A percentile compares a stretch with the other conserved stretches of the same genome.
These are phyloP conservation scores for Carex arenaria DNA, from an alignment of 202 grass and related monocot species.

Conservation along the genomic window DNA sequence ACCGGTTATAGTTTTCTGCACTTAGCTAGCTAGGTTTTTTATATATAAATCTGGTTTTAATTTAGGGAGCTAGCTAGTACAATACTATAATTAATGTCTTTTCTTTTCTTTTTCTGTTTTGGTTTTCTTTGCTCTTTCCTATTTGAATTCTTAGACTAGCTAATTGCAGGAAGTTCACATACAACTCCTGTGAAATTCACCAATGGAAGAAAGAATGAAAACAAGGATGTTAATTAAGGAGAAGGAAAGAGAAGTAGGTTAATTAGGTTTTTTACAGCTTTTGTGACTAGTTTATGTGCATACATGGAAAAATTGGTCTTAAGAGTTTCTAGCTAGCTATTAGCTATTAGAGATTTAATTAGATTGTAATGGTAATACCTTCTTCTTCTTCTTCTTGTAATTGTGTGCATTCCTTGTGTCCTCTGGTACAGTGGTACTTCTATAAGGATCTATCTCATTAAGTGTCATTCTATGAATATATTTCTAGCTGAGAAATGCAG, in stretches of 20 bases:
- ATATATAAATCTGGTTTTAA: neutral
- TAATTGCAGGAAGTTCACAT: neutral
- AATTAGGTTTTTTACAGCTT: neutral
- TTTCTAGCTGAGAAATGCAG: neutral
- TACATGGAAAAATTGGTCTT: neutral
- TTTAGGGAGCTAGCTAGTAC: neutral
- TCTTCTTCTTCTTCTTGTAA: neutral
- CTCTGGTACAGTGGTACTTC: neutral
- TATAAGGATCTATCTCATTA: neutral
- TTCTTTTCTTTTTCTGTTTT: neutral
- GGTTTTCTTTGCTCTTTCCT: neutral
- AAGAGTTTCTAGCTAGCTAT: neutral
- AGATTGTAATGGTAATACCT: neutral
- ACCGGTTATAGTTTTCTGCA: slow-evolving; percentile 2
- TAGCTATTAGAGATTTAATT: neutral
- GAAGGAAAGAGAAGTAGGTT: neutral
- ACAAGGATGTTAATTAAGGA: neutral
- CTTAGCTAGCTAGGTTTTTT: neutral
- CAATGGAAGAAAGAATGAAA: neutral
- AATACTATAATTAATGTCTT: slow-evolving; percentile 1
- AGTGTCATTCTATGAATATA: neutral
- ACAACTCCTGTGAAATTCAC: neutral
- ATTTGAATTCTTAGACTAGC: neutral
- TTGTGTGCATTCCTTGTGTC: neutral
- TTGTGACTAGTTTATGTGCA: neutral